These are phyloP conservation scores for Capniomyces stellatus DNA, from an alignment of 371 early-diverging fungal genomes.

Conservation along the genomic window DNA sequence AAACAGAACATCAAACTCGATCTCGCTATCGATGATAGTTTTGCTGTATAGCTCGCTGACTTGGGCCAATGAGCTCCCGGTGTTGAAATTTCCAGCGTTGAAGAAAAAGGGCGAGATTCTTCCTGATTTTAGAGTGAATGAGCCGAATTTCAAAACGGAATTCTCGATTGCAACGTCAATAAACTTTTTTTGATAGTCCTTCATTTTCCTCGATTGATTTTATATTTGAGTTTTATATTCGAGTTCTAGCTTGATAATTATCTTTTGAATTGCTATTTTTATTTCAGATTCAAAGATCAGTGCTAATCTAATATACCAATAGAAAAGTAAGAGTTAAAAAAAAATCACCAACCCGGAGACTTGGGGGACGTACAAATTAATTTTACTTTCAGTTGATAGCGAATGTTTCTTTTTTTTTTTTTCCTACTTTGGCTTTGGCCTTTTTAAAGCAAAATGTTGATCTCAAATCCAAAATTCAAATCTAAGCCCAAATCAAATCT, in stretches of 20 bases:
- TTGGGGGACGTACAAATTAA: too few relatives aligned
- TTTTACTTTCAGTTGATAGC: too few relatives aligned
- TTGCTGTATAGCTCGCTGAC: slow-evolving; percentile 82
- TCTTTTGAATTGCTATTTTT: not conserved
- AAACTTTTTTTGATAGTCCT: slow-evolving; percentile 76
- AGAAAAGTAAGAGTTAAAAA: too few relatives aligned
- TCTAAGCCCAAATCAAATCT: too few relatives aligned
- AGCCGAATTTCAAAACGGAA: slow-evolving; percentile 73
- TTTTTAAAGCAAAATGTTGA: too few relatives aligned
- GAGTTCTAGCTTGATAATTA: not conserved
- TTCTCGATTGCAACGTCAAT: slow-evolving; percentile 75
- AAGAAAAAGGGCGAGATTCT: slow-evolving; percentile 90
- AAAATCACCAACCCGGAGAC: too few relatives aligned
- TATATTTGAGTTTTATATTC: not conserved
- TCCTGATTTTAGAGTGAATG: slow-evolving; percentile 84
- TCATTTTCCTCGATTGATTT: not conserved
- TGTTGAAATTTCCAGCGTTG: slow-evolving; percentile 89
- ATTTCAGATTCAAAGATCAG: not conserved
- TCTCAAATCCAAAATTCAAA: too few relatives aligned
- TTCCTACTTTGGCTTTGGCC: too few relatives aligned
- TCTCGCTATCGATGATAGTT: slow-evolving; percentile 45
- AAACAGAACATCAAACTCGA: slow-evolving; percentile 75
- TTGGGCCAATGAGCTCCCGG: slow-evolving; percentile 59
- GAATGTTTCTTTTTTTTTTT: too few relatives aligned
- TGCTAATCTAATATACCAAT: not conserved